phyloP scores from a whole-genome alignment of 148 eudicot genomes.

The Rhododendron williamsianum region DNA sequence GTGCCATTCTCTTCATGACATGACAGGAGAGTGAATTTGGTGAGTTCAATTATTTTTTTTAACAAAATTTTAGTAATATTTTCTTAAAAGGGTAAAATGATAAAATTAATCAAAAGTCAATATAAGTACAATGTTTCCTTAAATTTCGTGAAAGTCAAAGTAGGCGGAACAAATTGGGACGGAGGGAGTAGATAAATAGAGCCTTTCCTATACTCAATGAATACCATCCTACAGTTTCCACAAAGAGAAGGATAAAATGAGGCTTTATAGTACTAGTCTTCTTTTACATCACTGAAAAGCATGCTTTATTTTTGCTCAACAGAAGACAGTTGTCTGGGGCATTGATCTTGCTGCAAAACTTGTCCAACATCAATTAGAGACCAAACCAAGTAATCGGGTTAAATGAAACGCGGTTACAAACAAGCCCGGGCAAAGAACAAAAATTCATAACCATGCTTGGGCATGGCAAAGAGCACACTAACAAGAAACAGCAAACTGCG shows the following conservation, averaged over 20 bases:
- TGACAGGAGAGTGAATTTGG: too few relatives aligned
- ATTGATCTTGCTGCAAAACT: background rate
- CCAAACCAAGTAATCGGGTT: background rate
- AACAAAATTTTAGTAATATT: too few relatives aligned
- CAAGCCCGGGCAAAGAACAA: background rate
- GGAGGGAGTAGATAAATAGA: background rate
- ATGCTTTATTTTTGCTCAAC: background rate
- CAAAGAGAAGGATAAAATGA: background rate
- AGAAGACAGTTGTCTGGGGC: background rate
- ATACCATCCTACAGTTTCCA: background rate
- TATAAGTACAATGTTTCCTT: too few relatives aligned
- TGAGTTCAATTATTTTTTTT: too few relatives aligned
- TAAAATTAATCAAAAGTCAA: too few relatives aligned
- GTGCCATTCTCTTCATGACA: too few relatives aligned
- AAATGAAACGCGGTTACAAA: background rate
- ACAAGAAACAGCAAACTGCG: background rate
- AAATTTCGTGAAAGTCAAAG: too few relatives aligned
- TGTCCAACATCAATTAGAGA: background rate
- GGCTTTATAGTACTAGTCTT: background rate
- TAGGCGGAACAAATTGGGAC: too few relatives aligned
- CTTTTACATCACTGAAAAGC: background rate
- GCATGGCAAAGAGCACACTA: background rate
- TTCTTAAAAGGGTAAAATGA: too few relatives aligned
- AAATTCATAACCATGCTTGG: background rate
- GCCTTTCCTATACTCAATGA: background rate